phyloP scores from a whole-genome alignment of 2,329 filamentous ascomycete genomes.

The Neonectria magnoliae region DNA sequence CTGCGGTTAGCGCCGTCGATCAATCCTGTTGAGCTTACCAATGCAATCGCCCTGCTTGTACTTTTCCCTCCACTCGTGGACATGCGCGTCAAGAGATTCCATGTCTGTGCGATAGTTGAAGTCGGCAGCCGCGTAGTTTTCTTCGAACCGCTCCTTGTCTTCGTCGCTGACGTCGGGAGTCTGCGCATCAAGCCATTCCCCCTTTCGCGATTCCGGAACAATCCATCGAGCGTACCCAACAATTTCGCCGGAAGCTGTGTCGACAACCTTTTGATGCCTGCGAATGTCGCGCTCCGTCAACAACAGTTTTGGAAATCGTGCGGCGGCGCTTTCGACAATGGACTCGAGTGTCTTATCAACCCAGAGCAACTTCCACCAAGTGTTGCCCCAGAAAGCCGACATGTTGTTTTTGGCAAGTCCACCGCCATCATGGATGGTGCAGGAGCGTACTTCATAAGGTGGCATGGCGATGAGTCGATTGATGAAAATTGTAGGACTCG shows the following conservation, averaged over 20 bases:
- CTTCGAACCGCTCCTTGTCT: background rate
- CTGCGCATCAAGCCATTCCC: constrained; percentile 26
- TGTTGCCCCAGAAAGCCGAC: constrained; percentile 30
- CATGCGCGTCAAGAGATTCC: constrained; percentile 23
- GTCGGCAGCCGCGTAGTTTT: constrained; percentile 2
- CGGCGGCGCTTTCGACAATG: constrained; percentile 23
- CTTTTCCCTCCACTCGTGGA: constrained; percentile 21
- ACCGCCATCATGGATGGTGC: constrained; percentile 14
- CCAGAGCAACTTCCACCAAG: constrained; percentile 37
- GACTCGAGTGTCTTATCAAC: constrained; percentile 19
- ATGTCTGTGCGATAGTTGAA: constrained; percentile 13
- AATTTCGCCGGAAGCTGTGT: constrained; percentile 32
- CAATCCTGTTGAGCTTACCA: constrained; percentile 4
- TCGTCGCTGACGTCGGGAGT: constrained; percentile 26
- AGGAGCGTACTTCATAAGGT: constrained; percentile 23
- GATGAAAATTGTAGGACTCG: too few relatives aligned
- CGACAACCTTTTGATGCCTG: constrained; percentile 34
- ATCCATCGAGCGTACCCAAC: constrained; percentile 38
- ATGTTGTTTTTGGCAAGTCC: constrained; percentile 32
- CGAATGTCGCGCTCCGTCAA: constrained; percentile 27
- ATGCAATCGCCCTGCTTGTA: constrained; percentile 22
- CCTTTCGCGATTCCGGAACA: constrained; percentile 19
- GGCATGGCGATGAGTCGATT: background rate
- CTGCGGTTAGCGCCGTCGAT: background rate
- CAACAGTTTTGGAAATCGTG: constrained; percentile 29